Conservation (phyloP, 495 filamentous ascomycete genomes). For the Sporormia fimetaria region DNA sequence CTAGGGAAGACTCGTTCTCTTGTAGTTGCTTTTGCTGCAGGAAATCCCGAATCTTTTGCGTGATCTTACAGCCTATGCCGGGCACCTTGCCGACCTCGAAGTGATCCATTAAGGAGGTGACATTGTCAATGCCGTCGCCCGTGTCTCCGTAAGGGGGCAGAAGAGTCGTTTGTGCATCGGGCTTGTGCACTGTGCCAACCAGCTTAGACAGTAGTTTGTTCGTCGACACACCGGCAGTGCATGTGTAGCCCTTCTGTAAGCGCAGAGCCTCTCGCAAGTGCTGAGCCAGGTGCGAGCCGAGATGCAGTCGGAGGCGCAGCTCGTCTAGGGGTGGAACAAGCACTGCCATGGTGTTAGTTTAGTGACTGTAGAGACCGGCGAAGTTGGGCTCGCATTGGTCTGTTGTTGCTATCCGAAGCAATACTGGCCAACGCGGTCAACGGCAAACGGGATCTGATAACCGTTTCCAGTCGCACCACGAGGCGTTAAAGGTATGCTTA, state of each 20-base stretch:
- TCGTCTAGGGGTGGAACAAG: slow-evolving; percentile 9
- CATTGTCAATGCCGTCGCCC: slow-evolving; percentile 33
- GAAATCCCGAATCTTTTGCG: slow-evolving; percentile 57
- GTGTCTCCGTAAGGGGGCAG: slow-evolving; percentile 45
- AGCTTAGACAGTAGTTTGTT: slow-evolving; percentile 78
- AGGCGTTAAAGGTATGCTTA: slow-evolving; percentile 13
- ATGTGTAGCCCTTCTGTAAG: slow-evolving; percentile 69
- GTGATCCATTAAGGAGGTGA: slow-evolving; percentile 57
- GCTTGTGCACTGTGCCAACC: slow-evolving; percentile 74
- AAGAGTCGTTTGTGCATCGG: slow-evolving; percentile 72
- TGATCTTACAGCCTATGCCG: slow-evolving; percentile 71
- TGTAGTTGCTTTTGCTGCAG: slow-evolving; percentile 36
- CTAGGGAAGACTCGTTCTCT: slow-evolving; percentile 33
- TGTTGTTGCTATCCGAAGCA: slow-evolving; percentile 1
- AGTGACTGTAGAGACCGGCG: too few species aligned
- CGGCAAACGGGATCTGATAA: too few species aligned
- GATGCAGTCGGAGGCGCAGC: slow-evolving; percentile 26
- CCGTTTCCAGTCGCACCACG: neutral
- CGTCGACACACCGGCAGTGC: slow-evolving; percentile 77
- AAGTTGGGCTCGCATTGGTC: too few species aligned
- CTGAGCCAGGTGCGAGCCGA: slow-evolving; percentile 53
- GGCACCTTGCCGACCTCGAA: slow-evolving; percentile 75
- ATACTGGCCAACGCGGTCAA: too few species aligned
- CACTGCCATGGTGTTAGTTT: neutral
- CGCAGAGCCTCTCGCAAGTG: slow-evolving; percentile 63